Percentiles rank a stretch among this genome's conserved stretches.
These are phyloP conservation scores for Exophiala xenobiotica DNA, from an alignment of 2,329 filamentous ascomycete genomes.

Conservation along the genomic window DNA sequence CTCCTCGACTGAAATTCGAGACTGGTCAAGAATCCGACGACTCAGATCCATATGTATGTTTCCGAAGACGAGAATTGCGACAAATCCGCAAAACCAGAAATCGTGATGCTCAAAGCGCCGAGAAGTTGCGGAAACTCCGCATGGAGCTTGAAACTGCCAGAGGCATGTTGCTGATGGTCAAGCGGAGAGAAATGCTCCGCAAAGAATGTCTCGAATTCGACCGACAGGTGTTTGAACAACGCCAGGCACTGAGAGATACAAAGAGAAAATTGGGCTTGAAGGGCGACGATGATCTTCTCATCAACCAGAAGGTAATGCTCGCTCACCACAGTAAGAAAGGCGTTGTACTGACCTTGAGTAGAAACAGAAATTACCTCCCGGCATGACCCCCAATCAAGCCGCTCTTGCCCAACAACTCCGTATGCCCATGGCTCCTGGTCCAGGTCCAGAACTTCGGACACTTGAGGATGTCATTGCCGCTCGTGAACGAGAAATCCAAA, in stretches of 20 bases:
- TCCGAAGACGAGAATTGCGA: conserved; percentile 88
- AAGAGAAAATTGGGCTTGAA: conserved; percentile 89
- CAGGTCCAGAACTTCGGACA: conserved; percentile 76
- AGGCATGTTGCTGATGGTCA: conserved; percentile 72
- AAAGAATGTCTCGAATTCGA: conserved; percentile 74
- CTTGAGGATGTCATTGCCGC: conserved; percentile 76
- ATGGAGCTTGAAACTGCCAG: conserved; percentile 88
- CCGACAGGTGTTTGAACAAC: conserved; percentile 76
- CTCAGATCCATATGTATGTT: conserved; percentile 95
- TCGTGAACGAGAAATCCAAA: conserved; percentile 75
- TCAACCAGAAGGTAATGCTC: conserved; percentile 73
- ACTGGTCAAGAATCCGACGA: conserved; percentile 93
- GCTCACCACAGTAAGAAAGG: conserved; percentile 18
- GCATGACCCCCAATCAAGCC: conserved; percentile 55
- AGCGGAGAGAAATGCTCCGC: conserved; percentile 76
- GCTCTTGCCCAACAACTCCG: conserved; percentile 65
- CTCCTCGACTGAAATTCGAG: conserved; percentile 77
- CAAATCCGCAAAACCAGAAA: conserved; percentile 93
- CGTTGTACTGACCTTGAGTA: conserved; percentile 50
- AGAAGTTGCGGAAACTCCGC: conserved; percentile 88
- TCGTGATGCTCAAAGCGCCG: conserved; percentile 87
- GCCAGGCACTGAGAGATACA: conserved; percentile 77
- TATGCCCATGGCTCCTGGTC: conserved; percentile 62
- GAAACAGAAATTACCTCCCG: conserved; percentile 70
- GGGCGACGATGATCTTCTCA: conserved; percentile 86